Conservation (phyloP, 164 flowering plant species). For the Platanus orientalis region DNA sequence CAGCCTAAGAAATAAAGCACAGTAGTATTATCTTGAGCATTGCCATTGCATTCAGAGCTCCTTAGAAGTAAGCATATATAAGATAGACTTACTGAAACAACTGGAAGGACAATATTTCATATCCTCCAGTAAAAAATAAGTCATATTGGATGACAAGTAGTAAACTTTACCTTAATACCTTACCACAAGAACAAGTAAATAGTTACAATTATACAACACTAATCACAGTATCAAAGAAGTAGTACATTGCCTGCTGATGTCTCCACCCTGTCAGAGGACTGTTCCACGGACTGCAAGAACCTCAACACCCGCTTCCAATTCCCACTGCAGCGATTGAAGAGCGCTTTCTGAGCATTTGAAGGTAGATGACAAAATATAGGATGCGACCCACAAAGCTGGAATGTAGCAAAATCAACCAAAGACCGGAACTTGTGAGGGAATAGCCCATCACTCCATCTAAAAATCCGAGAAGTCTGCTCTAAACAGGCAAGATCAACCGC, state of each 20-base stretch:
- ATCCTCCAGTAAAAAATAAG: too few relatives aligned
- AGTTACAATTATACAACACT: too few relatives aligned
- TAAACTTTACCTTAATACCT: too few relatives aligned
- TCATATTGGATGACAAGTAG: too few relatives aligned
- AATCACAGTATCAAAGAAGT: constrained; percentile 20
- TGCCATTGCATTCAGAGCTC: too few relatives aligned
- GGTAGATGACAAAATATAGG: constrained; percentile 38
- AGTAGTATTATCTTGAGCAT: too few relatives aligned
- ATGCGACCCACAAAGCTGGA: constrained; percentile 51
- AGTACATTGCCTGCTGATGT: constrained; percentile 84
- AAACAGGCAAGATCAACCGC: constrained; percentile 61
- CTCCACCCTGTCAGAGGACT: constrained; percentile 55
- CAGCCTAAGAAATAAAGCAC: too few relatives aligned
- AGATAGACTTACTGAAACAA: too few relatives aligned
- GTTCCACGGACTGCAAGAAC: constrained; percentile 82
- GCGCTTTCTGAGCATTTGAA: constrained; percentile 30
- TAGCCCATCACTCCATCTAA: constrained; percentile 42
- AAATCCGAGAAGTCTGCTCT: constrained; percentile 62
- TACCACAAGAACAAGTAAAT: too few relatives aligned
- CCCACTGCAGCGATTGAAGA: constrained; percentile 55
- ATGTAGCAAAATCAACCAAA: constrained; percentile 72
- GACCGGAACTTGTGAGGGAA: constrained; percentile 58
- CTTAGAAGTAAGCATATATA: too few relatives aligned
- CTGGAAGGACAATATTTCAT: too few relatives aligned
- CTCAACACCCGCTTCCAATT: constrained; percentile 89